Conservation (phyloP, 2,329 filamentous ascomycete genomes). For the Colletotrichum tabaci region DNA sequence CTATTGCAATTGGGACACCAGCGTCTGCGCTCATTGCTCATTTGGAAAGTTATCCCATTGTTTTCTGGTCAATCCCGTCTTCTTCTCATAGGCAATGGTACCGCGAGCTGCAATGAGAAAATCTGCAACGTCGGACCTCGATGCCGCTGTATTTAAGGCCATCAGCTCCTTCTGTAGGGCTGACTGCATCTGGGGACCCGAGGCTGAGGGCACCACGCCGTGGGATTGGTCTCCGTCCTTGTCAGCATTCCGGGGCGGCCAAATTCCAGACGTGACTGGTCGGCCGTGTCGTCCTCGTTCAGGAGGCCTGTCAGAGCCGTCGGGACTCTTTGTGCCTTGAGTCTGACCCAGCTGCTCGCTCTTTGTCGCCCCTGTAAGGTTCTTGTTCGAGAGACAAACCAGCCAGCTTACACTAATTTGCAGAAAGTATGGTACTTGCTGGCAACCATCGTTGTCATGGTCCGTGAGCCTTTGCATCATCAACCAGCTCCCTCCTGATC, state of each 20-base stretch:
- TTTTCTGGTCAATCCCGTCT: background rate
- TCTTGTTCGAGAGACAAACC: background rate
- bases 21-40: conserved; percentile 2
- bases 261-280: conserved; percentile 13
- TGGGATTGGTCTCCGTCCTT: conserved; percentile 34
- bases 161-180: conserved; percentile 29
- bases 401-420: background rate
- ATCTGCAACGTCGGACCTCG: background rate
- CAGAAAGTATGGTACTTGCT: background rate
- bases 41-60: background rate
- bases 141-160: background rate
- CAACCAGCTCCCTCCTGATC: background rate
- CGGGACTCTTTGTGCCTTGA: conserved; percentile 26
- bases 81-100: background rate
- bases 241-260: conserved; percentile 10
- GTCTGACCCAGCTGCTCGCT: conserved; percentile 32
- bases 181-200: conserved; percentile 30
- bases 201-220: conserved; percentile 2
- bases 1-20: background rate
- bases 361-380: background rate
- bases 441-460: background rate
- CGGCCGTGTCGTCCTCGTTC: conserved; percentile 19
- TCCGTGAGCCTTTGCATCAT: background rate
- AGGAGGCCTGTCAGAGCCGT: conserved; percentile 27
- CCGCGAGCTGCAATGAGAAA: background rate